Conservation (phyloP, 495 filamentous ascomycete genomes). For the Mytilinidion resinicola region DNA sequence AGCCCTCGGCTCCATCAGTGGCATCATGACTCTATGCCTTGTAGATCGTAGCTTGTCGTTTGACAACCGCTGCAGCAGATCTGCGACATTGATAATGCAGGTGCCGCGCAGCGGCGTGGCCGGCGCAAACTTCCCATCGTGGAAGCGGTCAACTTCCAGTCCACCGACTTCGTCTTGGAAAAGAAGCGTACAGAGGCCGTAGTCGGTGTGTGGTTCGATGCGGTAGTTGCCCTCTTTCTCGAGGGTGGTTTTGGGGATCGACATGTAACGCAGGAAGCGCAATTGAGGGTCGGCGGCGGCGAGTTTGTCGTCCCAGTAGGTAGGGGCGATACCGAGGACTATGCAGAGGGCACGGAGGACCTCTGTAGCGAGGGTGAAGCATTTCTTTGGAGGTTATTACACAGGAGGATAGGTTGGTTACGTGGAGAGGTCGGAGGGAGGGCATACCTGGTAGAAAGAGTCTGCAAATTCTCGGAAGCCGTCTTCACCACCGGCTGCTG, state of each 20-base stretch:
- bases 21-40: too few relatives aligned
- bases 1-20: too few relatives aligned
- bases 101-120: not conserved
- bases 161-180: constrained; percentile 44
- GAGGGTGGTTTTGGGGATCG: not conserved
- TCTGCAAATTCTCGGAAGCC: too few relatives aligned
- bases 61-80: too few relatives aligned
- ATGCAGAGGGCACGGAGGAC: constrained; percentile 2
- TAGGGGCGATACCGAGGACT: constrained; percentile 1
- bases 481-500: too few relatives aligned
- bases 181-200: constrained; percentile 43
- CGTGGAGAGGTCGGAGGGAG: too few relatives aligned
- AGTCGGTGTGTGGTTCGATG: constrained; percentile 39
- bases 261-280: not conserved
- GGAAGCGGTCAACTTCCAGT: constrained; percentile 35
- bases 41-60: too few relatives aligned
- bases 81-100: too few relatives aligned
- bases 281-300: not conserved
- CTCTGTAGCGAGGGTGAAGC: not conserved
- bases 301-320: constrained; percentile 3
- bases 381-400: too few relatives aligned
- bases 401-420: too few relatives aligned
- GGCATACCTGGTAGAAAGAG: too few relatives aligned
- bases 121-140: not conserved
- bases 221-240: not conserved